Base-by-base conservation (phyloP, 305 asterid species). In the Nicotiana rustica region DNA sequence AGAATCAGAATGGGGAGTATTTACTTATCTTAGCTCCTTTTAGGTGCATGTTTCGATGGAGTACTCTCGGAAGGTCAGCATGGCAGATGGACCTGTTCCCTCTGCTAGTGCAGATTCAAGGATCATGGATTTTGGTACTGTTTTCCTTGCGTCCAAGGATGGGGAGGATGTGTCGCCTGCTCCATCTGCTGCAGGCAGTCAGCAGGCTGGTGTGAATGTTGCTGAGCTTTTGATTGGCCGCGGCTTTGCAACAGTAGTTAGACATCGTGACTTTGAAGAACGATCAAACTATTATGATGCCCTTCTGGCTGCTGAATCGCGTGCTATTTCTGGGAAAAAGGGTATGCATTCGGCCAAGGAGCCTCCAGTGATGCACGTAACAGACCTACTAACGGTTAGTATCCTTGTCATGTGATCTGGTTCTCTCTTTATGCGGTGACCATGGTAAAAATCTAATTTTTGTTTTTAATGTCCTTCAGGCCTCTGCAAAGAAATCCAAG, bases 261-360 rank as follows among this genome's bases (percentile, higher is more conserved):
- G 95, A 88, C 99, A 97, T 83, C 93, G 98, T 56, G 99, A 97
- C 88, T 97, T 97, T 47, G 99, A 97, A 90, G 99, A 97, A 87
- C 91, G 99, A 77, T 97, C 99, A 60, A 95, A 94, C 84, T 87
- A 90, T 81, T 97, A 97, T 80, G 99, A 97, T 83, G 94, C 92
- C 49, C 97, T 97, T 78, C 92, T 92, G 55, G 88, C 97, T 67
- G 98, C 99, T 80, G 97, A 93, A 87, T 88, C 97, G 18, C 97
- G 99, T 69, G 99, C 99, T 61, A 79, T 82, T 80, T 80, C 95
- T 87, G 99, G 97, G 82, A 95, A 87, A 91, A 97, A 92, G 89
- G 99, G 99, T 10, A 84, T 90, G 83, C 97, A 97, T 89, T 92
- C 98, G 57, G 91, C 93, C 17, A 96, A 95, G 89, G 97, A 95